Conservation (phyloP, 768 basidiomycete genomes). For the Thelephora aurantiotincta region DNA sequence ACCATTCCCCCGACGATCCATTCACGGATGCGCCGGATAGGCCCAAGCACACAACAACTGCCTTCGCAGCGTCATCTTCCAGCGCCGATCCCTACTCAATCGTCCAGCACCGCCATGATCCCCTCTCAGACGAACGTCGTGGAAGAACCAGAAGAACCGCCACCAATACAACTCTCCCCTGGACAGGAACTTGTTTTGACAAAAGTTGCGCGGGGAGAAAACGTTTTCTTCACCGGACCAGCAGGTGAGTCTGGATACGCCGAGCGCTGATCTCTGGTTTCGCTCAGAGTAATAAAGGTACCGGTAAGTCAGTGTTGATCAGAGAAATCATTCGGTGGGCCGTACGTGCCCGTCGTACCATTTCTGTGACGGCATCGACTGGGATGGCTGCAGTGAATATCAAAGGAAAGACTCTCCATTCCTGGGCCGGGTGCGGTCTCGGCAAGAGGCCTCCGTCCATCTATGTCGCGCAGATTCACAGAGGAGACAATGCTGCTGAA, state of each 20-base stretch:
- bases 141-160: slow-evolving; percentile 2
- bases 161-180: slow-evolving; percentile 26
- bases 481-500: slow-evolving; percentile 36
- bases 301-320: slow-evolving; percentile 48
- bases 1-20: slow-evolving; percentile 7
- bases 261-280: neutral
- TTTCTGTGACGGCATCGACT: slow-evolving; percentile 46
- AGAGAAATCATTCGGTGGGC: slow-evolving; percentile 34
- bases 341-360: slow-evolving; percentile 11
- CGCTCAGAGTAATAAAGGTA: slow-evolving; percentile 23
- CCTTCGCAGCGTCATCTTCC: too few relatives aligned
- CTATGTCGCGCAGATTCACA: slow-evolving; percentile 33
- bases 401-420: slow-evolving; percentile 50
- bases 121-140: neutral
- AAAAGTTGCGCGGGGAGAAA: slow-evolving; percentile 40
- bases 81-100: too few relatives aligned
- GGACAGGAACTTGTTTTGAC: slow-evolving; percentile 37
- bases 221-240: slow-evolving; percentile 53
- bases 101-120: neutral
- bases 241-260: slow-evolving; percentile 30
- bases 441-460: slow-evolving; percentile 28
- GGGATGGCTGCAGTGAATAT: slow-evolving; percentile 61
- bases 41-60: slow-evolving; percentile 15
- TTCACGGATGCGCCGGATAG: slow-evolving; percentile 4
- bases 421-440: slow-evolving; percentile 45